Evolutionary conservation across 805 yeast species (phyloP), one percentile per base, ranked within the genome.

Genomic region (Metschnikowia borealis): DNA sequence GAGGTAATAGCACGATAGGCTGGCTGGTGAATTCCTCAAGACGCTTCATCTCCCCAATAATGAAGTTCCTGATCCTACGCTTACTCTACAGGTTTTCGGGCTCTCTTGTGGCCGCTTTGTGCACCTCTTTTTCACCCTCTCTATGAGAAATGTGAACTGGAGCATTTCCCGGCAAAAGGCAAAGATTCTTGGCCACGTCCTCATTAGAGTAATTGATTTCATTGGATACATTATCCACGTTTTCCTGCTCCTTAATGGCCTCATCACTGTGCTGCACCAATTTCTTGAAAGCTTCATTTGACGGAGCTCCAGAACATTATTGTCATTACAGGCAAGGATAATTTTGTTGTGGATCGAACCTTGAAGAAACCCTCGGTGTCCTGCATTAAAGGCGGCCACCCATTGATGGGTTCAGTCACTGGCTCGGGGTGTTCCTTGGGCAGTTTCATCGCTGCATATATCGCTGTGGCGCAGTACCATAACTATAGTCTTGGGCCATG

Each of bases 401-500:
- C 67, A 18, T 56, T 82, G 15, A 83, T 89, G 85, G 84, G 84
- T 0, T 63, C 69, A 10, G 78, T 89, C 5, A 89, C 96, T 0
- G 96, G 95, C 0, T 73, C 90, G 2, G 96, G 96, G 0, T 89
- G 96, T 54, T 80, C 92, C 0, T 67, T 89, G 36, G 96, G 96
- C 1, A 82, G 90, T 41, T 77, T 81, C 0, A 80, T 89, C 47
- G 83, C 87, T 0, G 71, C 87, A 1, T 76, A 71, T 51, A 63
- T 82, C 2, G 78, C 81, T 2, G 58, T 65, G 47, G 66, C 73
- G 0, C 36, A 50, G 14, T 41, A 34, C 3, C 40, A 38, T 1
- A 43, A 46, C 1, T 53, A 57, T 36, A 58, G 70, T 47, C 59
- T 75, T 0, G 76, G 75, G 51, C 64, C 62, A 6, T 81, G 85